Conservation (phyloP, 2,329 filamentous ascomycete species). For the Parastagonospora avenae region DNA sequence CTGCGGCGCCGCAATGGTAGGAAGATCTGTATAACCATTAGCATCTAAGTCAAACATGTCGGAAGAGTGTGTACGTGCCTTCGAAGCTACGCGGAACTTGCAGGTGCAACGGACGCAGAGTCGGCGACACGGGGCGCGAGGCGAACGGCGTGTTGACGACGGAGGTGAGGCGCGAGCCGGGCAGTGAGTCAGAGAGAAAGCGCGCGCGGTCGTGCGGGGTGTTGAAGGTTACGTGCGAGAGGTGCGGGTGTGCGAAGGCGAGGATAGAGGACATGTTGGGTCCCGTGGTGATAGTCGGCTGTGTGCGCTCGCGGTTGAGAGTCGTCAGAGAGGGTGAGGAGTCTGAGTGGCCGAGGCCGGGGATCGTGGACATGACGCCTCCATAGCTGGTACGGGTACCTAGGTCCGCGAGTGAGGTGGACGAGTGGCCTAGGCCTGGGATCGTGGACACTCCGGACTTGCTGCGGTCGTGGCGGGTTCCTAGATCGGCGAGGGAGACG, state of each 20-base stretch:
- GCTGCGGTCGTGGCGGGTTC: no score
- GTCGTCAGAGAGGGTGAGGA: no score
- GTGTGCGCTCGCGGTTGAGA: no score
- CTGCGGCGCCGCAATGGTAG: background rate
- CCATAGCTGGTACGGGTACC: no score
- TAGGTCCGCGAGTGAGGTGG: no score
- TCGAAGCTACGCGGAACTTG: background rate
- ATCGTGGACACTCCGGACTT: no score
- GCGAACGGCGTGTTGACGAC: constrained; percentile 12
- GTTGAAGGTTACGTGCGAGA: constrained; percentile 6
- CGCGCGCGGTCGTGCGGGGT: constrained; percentile 25
- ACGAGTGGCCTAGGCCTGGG: no score
- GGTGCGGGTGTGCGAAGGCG: background rate
- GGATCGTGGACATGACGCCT: no score
- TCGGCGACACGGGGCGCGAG: constrained; percentile 6
- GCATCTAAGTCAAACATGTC: background rate
- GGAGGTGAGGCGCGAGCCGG: constrained; percentile 23
- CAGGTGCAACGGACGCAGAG: constrained; percentile 11
- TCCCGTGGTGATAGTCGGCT: background rate
- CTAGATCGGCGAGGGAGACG: no score
- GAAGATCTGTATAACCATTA: constrained; percentile 1
- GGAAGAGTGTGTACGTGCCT: background rate
- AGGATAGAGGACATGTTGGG: background rate
- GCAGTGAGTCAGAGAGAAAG: constrained; percentile 32
- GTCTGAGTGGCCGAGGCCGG: no score